These are phyloP conservation scores for Inga laurina DNA, from an alignment of 306 rosid genomes.

Conservation along the genomic window DNA sequence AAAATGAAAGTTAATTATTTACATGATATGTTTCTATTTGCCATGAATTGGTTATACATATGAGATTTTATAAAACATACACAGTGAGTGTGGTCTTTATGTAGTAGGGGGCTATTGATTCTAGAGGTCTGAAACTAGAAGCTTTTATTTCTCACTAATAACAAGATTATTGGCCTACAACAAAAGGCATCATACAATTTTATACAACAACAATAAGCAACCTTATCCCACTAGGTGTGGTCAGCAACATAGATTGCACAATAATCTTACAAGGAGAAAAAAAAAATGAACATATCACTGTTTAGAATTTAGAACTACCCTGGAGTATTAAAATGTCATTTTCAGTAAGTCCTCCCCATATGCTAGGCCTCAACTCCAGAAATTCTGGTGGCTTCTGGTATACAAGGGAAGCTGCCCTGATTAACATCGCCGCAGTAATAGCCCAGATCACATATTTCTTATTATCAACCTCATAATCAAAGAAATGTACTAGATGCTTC, in stretches of 20 bases:
- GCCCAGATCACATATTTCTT: slow-evolving; percentile 82
- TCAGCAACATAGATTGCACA: too few relatives aligned
- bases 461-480: slow-evolving; percentile 54
- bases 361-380: slow-evolving; percentile 63
- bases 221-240: too few relatives aligned
- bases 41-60: neutral
- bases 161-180: neutral
- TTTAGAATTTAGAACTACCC: slow-evolving; percentile 32
- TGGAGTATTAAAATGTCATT: slow-evolving; percentile 30
- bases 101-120: neutral
- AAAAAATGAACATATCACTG: neutral
- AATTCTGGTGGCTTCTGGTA: slow-evolving; percentile 68
- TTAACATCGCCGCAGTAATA: slow-evolving; percentile 81
- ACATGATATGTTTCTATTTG: neutral
- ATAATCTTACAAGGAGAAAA: neutral
- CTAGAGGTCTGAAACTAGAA: neutral
- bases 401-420: slow-evolving; percentile 60
- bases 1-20: neutral
- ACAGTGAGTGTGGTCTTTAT: neutral
- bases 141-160: neutral
- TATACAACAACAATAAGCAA: too few relatives aligned
- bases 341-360: slow-evolving; percentile 61
- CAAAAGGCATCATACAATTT: neutral
- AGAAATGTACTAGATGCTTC: slow-evolving; percentile 64
- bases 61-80: neutral